Evolutionary conservation across 352 stramenopile genomes (phyloP).

Genomic region (Phytophthora niederhauseri): DNA sequence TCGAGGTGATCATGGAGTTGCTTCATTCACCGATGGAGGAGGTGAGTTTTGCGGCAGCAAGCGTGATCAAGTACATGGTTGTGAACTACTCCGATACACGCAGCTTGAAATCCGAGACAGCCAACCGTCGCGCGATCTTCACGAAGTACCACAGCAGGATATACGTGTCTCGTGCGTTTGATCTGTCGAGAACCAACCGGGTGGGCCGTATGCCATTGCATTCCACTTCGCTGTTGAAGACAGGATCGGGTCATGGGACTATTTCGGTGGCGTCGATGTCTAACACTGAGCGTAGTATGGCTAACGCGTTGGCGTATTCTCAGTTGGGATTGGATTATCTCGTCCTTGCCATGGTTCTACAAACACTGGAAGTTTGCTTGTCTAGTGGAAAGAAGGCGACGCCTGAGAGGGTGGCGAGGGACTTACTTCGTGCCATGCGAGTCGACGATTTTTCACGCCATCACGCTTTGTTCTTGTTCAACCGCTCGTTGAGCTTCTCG

Average conservation of each 20-base stretch:
- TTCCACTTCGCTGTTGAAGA: slow-evolving; percentile 32
- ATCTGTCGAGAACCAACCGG: slow-evolving; percentile 79
- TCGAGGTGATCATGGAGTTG: slow-evolving; percentile 89
- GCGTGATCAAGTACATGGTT: slow-evolving; percentile 90
- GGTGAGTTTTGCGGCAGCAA: slow-evolving; percentile 82
- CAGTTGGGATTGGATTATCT: slow-evolving; percentile 85
- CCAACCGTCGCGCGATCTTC: slow-evolving; percentile 85
- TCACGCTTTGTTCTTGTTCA: slow-evolving; percentile 86
- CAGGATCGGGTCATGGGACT: slow-evolving; percentile 26
- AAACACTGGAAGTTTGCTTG: slow-evolving; percentile 87
- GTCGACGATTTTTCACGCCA: slow-evolving; percentile 89
- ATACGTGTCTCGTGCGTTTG: slow-evolving; percentile 84
- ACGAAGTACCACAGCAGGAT: slow-evolving; percentile 84
- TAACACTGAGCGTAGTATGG: slow-evolving; percentile 73
- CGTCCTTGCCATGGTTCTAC: slow-evolving; percentile 74
- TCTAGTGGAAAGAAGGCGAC: slow-evolving; percentile 88
- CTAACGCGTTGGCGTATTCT: slow-evolving; percentile 81
- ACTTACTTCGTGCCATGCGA: slow-evolving; percentile 83
- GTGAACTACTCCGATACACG: slow-evolving; percentile 90
- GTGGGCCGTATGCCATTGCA: slow-evolving; percentile 54
- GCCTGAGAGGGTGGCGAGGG: slow-evolving; percentile 70
- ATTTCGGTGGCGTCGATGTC: slow-evolving; percentile 43
- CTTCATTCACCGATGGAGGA: slow-evolving; percentile 87
- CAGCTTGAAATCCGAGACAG: slow-evolving; percentile 85
- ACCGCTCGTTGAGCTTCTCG: slow-evolving; percentile 86